These are phyloP conservation scores for Stagonosporopsis tanaceti DNA, from an alignment of 2,329 filamentous ascomycete genomes.

Conservation along the genomic window DNA sequence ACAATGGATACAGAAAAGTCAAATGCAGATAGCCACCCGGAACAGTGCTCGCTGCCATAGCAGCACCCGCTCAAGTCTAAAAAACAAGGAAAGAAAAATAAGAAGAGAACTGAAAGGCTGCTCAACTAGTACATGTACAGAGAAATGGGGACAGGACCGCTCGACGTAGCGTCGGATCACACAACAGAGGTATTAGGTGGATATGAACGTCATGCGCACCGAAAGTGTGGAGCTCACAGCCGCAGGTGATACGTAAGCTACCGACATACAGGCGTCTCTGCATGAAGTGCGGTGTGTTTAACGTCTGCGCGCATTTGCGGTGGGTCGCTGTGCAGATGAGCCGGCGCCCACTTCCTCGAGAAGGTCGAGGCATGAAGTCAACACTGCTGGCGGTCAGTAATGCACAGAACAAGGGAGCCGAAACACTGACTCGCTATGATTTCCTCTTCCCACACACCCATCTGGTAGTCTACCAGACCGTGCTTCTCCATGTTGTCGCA, in stretches of 20 bases:
- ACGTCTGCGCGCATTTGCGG: slow-evolving; percentile 45
- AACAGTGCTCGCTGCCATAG: slow-evolving; percentile 18
- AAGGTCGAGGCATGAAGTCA: slow-evolving; percentile 63
- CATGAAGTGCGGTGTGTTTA: slow-evolving; percentile 24
- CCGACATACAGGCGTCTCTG: slow-evolving; percentile 4
- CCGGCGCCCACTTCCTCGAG: slow-evolving; percentile 54
- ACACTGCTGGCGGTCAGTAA: slow-evolving; percentile 51
- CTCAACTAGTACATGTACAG: slow-evolving; percentile 41
- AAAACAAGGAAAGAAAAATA: slow-evolving; percentile 20
- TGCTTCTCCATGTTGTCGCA: slow-evolving; percentile 89
- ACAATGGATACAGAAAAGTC: slow-evolving; percentile 22
- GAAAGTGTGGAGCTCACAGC: slow-evolving; percentile 16
- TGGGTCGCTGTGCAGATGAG: slow-evolving; percentile 41
- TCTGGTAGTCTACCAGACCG: slow-evolving; percentile 96
- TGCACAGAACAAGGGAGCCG: neutral
- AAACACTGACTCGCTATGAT: slow-evolving; percentile 77
- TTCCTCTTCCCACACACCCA: slow-evolving; percentile 94
- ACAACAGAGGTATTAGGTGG: slow-evolving; percentile 21
- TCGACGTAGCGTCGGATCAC: slow-evolving; percentile 11
- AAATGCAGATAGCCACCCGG: slow-evolving; percentile 24
- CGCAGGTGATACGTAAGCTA: slow-evolving; percentile 23
- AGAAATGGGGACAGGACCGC: slow-evolving; percentile 23
- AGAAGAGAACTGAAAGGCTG: slow-evolving; percentile 24
- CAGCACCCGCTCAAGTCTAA: slow-evolving; percentile 22
- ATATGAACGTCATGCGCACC: slow-evolving; percentile 16